These are phyloP conservation scores for Trichoderma sp. DNA, from an alignment of 2,329 filamentous ascomycete genomes.

Conservation along the genomic window DNA sequence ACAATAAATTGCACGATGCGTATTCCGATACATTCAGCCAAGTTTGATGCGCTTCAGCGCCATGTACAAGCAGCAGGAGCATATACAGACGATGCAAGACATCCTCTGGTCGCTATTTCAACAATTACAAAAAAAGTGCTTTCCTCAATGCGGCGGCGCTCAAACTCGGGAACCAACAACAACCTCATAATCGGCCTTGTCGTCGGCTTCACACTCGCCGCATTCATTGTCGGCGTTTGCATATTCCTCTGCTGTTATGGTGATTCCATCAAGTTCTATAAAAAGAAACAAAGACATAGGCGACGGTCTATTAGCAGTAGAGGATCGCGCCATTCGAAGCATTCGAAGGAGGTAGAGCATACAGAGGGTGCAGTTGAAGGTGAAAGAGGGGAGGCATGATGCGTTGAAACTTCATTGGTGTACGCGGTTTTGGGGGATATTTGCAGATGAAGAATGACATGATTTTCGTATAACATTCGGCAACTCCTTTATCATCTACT, in stretches of 20 bases:
- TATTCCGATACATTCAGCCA: constrained; percentile 35
- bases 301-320: constrained; percentile 37
- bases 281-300: constrained; percentile 34
- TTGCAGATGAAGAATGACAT: background rate
- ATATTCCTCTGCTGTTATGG: constrained; percentile 49
- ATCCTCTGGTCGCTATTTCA: background rate
- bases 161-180: constrained; percentile 37
- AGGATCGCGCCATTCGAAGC: constrained; percentile 44
- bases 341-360: constrained; percentile 34
- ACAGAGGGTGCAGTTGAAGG: constrained; percentile 3
- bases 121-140: background rate
- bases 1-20: constrained; percentile 35
- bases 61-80: background rate
- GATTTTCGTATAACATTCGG: background rate
- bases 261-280: constrained; percentile 43
- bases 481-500: background rate
- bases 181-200: constrained; percentile 50
- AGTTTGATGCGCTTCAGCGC: constrained; percentile 5
- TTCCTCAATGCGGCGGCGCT: constrained; percentile 32
- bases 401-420: background rate
- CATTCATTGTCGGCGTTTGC: constrained; percentile 44
- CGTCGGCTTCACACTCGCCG: constrained; percentile 47
- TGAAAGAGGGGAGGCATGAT: background rate
- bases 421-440: background rate
- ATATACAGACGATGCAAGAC: background rate